These are phyloP conservation scores for Globisporangium cederbergense DNA, from an alignment of 352 stramenopile species.

Conservation along the genomic window DNA sequence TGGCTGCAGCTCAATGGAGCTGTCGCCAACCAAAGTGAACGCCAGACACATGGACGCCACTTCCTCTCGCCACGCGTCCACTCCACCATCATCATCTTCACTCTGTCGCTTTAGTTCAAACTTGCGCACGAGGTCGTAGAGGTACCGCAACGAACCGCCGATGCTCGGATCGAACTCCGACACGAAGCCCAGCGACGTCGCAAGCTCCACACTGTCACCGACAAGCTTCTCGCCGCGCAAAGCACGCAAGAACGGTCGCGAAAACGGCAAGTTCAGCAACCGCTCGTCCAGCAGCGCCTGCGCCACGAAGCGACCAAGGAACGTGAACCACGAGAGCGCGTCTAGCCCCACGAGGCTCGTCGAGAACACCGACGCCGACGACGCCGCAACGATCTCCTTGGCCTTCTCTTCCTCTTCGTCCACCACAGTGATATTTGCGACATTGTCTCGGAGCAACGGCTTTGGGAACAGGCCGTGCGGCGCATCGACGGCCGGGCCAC, in stretches of 20 bases:
- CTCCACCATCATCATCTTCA: constrained; percentile 11
- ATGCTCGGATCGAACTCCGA: constrained; percentile 65
- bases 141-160: constrained; percentile 58
- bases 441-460: constrained; percentile 20
- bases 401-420: constrained; percentile 12
- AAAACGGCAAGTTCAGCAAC: constrained; percentile 76
- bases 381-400: background rate
- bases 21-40: constrained; percentile 76
- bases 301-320: constrained; percentile 62
- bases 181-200: constrained; percentile 58
- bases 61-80: constrained; percentile 24
- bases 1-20: constrained; percentile 46
- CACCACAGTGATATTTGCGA: background rate
- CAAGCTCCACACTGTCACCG: constrained; percentile 29
- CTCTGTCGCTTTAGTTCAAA: background rate
- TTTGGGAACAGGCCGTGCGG: constrained; percentile 57
- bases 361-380: constrained; percentile 1
- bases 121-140: constrained; percentile 33
- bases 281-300: constrained; percentile 83
- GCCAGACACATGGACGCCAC: constrained; percentile 66
- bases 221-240: constrained; percentile 58
- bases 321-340: constrained; percentile 61
- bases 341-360: constrained; percentile 12
- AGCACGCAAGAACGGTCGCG: constrained; percentile 63
- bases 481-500: constrained; percentile 36